A percentile compares a stretch with the other conserved stretches of the same genome.
Conservation (phyloP, 768 basidiomycete species). For the Tulasnella sp. region DNA sequence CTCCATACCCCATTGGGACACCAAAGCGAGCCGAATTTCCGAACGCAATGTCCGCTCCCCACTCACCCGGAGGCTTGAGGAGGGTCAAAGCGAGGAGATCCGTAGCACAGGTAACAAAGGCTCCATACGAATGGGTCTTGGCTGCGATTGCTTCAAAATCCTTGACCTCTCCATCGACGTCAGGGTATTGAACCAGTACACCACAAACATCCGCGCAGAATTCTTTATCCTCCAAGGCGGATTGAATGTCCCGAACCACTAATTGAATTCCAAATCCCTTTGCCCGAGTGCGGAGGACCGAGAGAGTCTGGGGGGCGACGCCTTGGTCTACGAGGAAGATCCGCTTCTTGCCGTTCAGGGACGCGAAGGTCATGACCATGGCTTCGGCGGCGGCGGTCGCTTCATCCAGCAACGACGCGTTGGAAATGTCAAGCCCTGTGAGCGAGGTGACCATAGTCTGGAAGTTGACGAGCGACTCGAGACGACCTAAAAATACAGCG, state of each 20-base stretch:
- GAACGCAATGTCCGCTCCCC: conserved; percentile 92
- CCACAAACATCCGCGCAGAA: conserved; percentile 58
- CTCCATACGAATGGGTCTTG: conserved; percentile 58
- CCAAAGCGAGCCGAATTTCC: conserved; percentile 96
- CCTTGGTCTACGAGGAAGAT: conserved; percentile 76
- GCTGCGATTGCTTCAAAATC: conserved; percentile 57
- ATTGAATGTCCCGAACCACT: conserved; percentile 48
- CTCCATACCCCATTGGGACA: conserved; percentile 93
- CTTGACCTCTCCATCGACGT: conserved; percentile 70
- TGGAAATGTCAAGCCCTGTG: conserved; percentile 89
- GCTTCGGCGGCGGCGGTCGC: conserved; percentile 90
- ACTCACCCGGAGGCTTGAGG: conserved; percentile 93
- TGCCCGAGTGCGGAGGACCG: conserved; percentile 80
- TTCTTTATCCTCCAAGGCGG: conserved; percentile 39
- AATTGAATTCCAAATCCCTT: conserved; percentile 88
- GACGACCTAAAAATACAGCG: conserved; percentile 51
- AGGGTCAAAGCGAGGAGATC: conserved; percentile 88
- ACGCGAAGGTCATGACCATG: conserved; percentile 87
- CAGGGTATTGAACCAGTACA: conserved; percentile 86
- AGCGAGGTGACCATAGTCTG: conserved; percentile 94
- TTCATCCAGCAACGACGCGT: conserved; percentile 90
- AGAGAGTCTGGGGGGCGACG: conserved; percentile 79
- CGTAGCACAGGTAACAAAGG: conserved; percentile 76
- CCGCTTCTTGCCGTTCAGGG: conserved; percentile 54
- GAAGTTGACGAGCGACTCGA: conserved; percentile 93